Evolutionary conservation across 164 flowering plant genomes (phyloP), one percentile per base, ranked within the genome.

Genomic region (Nymphaea colorata): DNA sequence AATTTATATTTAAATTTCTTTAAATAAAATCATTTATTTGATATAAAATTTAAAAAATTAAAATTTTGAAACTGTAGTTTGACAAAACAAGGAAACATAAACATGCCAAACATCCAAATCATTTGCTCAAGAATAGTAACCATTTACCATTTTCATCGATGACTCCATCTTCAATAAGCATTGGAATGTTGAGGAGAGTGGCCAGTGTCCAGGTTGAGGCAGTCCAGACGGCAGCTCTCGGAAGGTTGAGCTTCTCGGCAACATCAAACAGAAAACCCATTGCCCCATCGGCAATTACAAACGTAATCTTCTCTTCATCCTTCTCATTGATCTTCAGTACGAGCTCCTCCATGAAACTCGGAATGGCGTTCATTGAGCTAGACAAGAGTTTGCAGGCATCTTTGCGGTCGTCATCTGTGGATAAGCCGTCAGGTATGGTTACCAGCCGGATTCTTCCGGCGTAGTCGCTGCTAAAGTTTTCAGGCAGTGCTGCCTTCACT

Each of bases 251-350:
- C 67, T 72, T 73, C 66, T 66, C 65, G 1, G 77, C 78, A 41
- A 72, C 68, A 41, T 72, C 69, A 59, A 71, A 47, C 15, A 76
- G 70, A 74, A 76, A 78, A 6, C 67, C 68, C 11, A 71, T 17
- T 11, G 14, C 6, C 25, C 15, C 68, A 64, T 78, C 81, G 60
- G 79, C 80, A 3, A 79, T 70, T 10, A 81, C 66, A 66, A 78
- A 79, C 5, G 73, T 69, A 43, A 79, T 60, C 41, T 71, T 47
- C 5, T 71, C 72, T 6, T 64, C 42, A 10, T 44, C 68, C 3
- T 10, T n/a, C 36, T 42, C 64, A 12, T 73, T 65, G 7, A 64
- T 61, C 53, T 64, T 41, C 44, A n/a, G 25, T 5, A 73, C 70
- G 65, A 77, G 41, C 41, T 71, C 67, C 64, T 74, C 67, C 45